Conservation (phyloP, 805 yeast species). For the Candida berthetii region DNA sequence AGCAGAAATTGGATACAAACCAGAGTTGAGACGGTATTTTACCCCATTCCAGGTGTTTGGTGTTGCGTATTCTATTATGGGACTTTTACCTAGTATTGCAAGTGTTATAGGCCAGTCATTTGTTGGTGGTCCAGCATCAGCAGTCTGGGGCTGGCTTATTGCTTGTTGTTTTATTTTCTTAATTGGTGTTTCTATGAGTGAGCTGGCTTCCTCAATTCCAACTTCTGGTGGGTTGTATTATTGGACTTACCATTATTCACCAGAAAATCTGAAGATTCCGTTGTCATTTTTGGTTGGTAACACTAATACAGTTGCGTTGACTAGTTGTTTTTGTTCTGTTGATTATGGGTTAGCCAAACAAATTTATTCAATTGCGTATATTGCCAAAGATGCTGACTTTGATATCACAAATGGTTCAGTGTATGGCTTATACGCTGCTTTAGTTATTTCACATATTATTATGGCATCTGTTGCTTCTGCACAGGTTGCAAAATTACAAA, state of each 20-base stretch:
- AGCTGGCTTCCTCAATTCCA: slow-evolving; percentile 63
- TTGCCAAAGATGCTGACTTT: slow-evolving; percentile 48
- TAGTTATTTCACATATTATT: slow-evolving; percentile 43
- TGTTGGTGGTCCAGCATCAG: slow-evolving; percentile 51
- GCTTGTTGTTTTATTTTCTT: slow-evolving; percentile 48
- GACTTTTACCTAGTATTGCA: slow-evolving; percentile 52
- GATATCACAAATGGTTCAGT: slow-evolving; percentile 44
- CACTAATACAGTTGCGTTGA: slow-evolving; percentile 59
- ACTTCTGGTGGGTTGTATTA: slow-evolving; percentile 72
- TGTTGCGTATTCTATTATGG: slow-evolving; percentile 67
- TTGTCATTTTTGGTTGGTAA: slow-evolving; percentile 61
- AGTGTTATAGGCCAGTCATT: slow-evolving; percentile 47
- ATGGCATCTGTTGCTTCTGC: slow-evolving; percentile 53
- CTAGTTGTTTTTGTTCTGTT: slow-evolving; percentile 62
- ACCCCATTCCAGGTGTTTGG: slow-evolving; percentile 63
- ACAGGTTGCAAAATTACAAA: slow-evolving; percentile 51
- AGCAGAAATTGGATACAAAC: slow-evolving; percentile 62
- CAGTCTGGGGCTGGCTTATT: slow-evolving; percentile 71
- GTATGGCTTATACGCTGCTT: slow-evolving; percentile 64
- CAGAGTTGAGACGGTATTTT: slow-evolving; percentile 59
- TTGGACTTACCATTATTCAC: slow-evolving; percentile 66
- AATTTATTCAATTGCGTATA: slow-evolving; percentile 50
- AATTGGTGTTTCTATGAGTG: slow-evolving; percentile 58
- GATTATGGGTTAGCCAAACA: slow-evolving; percentile 64
- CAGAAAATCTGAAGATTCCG: slow-evolving; percentile 42